phyloP scores from a whole-genome alignment of 805 yeast species.

The Suhomyces canberraensis region DNA sequence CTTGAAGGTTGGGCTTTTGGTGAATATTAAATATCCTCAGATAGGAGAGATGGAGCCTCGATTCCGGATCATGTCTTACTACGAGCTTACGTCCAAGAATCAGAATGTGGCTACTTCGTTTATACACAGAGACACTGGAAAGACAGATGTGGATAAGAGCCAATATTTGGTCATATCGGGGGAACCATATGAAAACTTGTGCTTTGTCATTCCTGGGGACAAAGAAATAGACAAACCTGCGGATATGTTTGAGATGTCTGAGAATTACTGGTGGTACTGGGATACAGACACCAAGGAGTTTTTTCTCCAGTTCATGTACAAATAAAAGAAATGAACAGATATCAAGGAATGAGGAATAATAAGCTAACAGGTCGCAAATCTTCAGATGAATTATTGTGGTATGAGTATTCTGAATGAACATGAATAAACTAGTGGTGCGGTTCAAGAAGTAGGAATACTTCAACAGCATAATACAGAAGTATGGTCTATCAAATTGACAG shows the following conservation, averaged over 20 bases:
- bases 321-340: no score
- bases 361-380: no score
- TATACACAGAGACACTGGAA: conserved; percentile 15
- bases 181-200: conserved; percentile 85
- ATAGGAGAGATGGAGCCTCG: conserved; percentile 50
- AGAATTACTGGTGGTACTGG: conserved; percentile 64
- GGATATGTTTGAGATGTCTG: conserved; percentile 21
- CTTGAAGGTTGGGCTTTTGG: conserved; percentile 59
- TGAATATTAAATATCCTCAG: conserved; percentile 57
- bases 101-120: conserved; percentile 31
- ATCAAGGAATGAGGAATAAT: not conserved
- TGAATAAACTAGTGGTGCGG: no score
- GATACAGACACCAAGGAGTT: conserved; percentile 67
- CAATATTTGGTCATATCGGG: conserved; percentile 81
- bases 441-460: no score
- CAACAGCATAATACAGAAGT: no score
- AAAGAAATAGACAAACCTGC: conserved; percentile 42
- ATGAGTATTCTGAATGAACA: no score
- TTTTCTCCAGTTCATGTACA: conserved; percentile 67
- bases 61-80: conserved; percentile 73
- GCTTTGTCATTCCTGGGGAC: conserved; percentile 69
- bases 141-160: conserved; percentile 32
- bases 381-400: no score
- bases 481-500: no score
- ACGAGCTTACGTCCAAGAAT: conserved; percentile 52